Base-by-base conservation (phyloP, 2,329 filamentous ascomycete species). In the Sporothrix pseudoabietina region DNA sequence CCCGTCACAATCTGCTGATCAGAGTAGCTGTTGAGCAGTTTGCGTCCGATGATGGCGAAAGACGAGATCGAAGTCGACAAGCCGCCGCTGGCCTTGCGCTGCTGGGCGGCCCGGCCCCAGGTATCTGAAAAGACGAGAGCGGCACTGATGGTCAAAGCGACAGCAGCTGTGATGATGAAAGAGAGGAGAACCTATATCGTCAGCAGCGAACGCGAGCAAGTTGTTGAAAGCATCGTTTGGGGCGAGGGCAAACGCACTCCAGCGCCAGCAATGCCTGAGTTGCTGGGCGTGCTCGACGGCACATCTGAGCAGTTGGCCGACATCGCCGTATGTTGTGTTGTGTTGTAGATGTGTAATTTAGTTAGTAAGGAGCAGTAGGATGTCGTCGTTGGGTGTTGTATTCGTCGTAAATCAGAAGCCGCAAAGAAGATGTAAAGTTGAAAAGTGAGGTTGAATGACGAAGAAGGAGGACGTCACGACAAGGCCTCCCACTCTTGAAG, bases 1-100 rank as follows among this genome's bases (percentile, higher is more conserved):
- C 90, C 89, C 22, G 89, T 89, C 72, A 92, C 82, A 79, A 92
- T 89, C 80, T 92, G 89, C 78, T 91, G 89, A 80, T 92, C 90
- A 22, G 87, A 89, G 81, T 91, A 89, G 75, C 87, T 85, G 78
- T 87, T 87, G 68, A 92, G 86, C 2, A 92, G 83, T 79, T 91
- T 91, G 70, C 90, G 88, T 26, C 85, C 83, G 69, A 91, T 86
- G 59, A 84, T 66, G 8, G 68, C 63, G 30, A 69, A n/a, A 30
- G 54, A 26, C 57, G 47, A 55, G 47, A 16, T 26, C 39, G 14
- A 7, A 8, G 39, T 49, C 4, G 83, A 26, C 86, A 86, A 12
- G 2, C 54, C 63, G 63, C 69, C 68, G 16, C 68, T 39, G 44
- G 69, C 61, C 82, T 83, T 73, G 81, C 82, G 41, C 83, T 66